Evolutionary conservation across 179 eudicot genomes (phyloP).

Genomic region (Spergularia azorica): DNA sequence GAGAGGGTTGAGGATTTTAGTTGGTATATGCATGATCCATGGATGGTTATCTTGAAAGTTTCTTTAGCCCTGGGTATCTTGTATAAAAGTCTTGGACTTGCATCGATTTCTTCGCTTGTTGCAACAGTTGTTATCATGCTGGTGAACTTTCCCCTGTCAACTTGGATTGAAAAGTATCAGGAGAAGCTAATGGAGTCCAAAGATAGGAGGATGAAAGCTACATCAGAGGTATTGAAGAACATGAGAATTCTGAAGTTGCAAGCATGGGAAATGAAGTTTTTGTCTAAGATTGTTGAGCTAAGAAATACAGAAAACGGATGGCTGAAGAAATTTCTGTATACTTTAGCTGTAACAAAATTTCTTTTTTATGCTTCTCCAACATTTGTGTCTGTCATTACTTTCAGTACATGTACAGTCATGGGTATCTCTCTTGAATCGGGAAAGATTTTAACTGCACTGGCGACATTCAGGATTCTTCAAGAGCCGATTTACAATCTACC

Average conservation of each 20-base stretch:
- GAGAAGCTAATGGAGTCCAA: conserved; percentile 65
- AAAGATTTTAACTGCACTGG: conserved; percentile 74
- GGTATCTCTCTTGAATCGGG: conserved; percentile 88
- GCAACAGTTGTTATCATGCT: conserved; percentile 61
- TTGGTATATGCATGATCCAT: conserved; percentile 78
- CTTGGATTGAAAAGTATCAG: conserved; percentile 54
- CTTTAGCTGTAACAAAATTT: conserved; percentile 41
- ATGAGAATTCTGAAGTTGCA: conserved; percentile 92
- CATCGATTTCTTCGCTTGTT: conserved; percentile 60
- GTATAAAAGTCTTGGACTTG: conserved; percentile 67
- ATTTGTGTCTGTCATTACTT: conserved; percentile 67
- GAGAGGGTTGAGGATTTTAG: conserved; percentile 60
- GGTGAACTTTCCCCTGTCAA: conserved; percentile 62
- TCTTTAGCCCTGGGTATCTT: conserved; percentile 58
- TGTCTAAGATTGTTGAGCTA: conserved; percentile 59
- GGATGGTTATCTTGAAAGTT: conserved; percentile 66
- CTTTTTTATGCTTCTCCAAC: conserved; percentile 72
- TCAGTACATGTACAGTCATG: conserved; percentile 57
- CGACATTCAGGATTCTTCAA: conserved; percentile 76
- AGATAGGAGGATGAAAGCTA: conserved; percentile 78
- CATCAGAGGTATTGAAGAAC: conserved; percentile 74
- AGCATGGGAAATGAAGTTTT: conserved; percentile 86
- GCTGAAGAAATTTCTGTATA: conserved; percentile 58
- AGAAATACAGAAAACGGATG: conserved; percentile 60
- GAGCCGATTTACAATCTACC: conserved; percentile 64